Evolutionary conservation across 2,329 filamentous ascomycete species (phyloP).

Genomic region (Aschersonia sp.): DNA sequence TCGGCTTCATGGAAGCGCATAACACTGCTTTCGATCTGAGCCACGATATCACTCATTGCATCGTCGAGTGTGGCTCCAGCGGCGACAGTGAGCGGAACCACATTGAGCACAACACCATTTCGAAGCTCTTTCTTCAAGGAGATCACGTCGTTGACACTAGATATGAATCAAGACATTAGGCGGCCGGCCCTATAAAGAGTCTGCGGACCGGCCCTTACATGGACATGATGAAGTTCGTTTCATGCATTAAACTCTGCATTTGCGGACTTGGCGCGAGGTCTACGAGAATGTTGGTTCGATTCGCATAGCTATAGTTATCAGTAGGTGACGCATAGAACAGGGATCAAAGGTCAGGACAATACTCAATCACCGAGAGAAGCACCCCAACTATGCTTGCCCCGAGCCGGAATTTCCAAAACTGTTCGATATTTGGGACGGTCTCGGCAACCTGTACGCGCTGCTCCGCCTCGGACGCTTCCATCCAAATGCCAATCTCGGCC

Average conservation of each 20-base stretch:
- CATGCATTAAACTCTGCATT: neutral
- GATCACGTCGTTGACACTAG: neutral
- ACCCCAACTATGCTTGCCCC: neutral
- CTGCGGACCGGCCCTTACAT: neutral
- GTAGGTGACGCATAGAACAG: too few species aligned
- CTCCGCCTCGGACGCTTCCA: neutral
- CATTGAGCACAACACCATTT: neutral
- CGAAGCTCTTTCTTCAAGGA: neutral
- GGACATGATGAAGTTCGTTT: neutral
- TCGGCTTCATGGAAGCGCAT: neutral
- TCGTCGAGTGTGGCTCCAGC: neutral
- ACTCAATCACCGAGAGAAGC: neutral
- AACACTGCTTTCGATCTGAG: neutral
- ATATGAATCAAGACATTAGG: neutral
- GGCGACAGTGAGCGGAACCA: neutral
- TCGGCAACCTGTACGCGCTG: neutral
- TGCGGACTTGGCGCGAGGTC: neutral
- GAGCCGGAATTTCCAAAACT: neutral
- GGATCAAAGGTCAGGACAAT: too few species aligned
- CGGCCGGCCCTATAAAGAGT: neutral
- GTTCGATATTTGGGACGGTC: neutral
- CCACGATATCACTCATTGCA: neutral
- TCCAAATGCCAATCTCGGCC: neutral
- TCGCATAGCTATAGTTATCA: neutral
- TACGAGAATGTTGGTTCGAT: neutral